These are phyloP conservation scores for Microthlaspi erraticum DNA, from an alignment of 345 rosid genomes.

Conservation along the genomic window DNA sequence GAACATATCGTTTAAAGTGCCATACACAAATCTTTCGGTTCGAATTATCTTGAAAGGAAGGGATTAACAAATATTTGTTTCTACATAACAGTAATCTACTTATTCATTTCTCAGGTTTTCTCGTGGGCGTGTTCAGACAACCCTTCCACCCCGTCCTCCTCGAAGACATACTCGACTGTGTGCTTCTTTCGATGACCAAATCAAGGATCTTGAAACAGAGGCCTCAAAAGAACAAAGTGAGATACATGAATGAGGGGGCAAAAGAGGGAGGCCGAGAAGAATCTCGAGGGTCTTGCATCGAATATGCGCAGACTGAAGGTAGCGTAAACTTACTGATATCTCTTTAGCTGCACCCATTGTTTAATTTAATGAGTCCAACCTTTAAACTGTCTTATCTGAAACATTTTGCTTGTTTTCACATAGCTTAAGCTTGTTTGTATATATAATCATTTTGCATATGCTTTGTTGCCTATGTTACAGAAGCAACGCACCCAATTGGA, in stretches of 20 bases:
- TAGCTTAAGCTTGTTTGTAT: neutral
- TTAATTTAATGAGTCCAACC: neutral
- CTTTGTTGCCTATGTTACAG: conserved; percentile 47
- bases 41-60: conserved; percentile 8
- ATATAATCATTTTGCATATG: neutral
- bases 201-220: conserved; percentile 61
- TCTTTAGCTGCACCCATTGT: conserved; percentile 15
- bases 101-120: conserved; percentile 61
- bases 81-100: conserved; percentile 9
- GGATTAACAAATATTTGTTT: neutral
- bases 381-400: conserved; percentile 2
- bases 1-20: conserved; percentile 5
- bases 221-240: conserved; percentile 45
- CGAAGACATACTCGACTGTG: conserved; percentile 66
- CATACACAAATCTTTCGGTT: conserved; percentile 4
- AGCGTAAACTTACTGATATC: neutral
- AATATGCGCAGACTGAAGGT: conserved; percentile 60
- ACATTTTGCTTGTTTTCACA: conserved; percentile 8
- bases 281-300: conserved; percentile 52
- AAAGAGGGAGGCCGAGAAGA: conserved; percentile 59
- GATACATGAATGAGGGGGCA: conserved; percentile 52
- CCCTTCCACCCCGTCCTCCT: conserved; percentile 65
- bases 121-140: conserved; percentile 84
- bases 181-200: conserved; percentile 78
- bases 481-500: conserved; percentile 55